Conservation (phyloP, 768 basidiomycete genomes). For the Leccinellum luteum region DNA sequence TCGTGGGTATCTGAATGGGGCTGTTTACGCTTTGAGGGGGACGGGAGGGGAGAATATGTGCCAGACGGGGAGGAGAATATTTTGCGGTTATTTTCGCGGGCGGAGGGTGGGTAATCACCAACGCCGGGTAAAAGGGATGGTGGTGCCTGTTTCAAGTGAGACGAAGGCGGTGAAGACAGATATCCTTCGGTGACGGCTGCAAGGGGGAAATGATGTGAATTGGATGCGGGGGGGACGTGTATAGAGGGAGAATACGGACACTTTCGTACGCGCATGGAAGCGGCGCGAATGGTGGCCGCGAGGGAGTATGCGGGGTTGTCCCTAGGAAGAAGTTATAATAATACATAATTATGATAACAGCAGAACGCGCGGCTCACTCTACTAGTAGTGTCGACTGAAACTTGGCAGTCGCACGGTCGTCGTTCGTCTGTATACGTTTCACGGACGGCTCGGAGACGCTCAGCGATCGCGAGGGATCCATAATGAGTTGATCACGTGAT, state of each 20-base stretch:
- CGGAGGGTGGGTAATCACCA: conserved; percentile 46
- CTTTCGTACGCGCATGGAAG: conserved; percentile 59
- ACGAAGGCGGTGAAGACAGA: conserved; percentile 40
- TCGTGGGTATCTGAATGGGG: conserved; percentile 19
- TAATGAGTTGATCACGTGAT: not conserved
- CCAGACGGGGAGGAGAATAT: conserved; percentile 41
- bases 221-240: conserved; percentile 16
- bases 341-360: not conserved
- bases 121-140: conserved; percentile 18
- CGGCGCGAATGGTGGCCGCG: conserved; percentile 50
- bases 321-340: not conserved
- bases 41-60: conserved; percentile 30
- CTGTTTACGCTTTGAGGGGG: conserved; percentile 38
- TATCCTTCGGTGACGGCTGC: conserved; percentile 65
- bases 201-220: conserved; percentile 31
- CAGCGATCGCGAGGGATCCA: conserved; percentile 10
- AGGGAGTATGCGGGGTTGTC: conserved; percentile 22
- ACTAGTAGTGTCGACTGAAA: conserved; percentile 25
- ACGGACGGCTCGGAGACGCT: conserved; percentile 11
- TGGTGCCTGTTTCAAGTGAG: conserved; percentile 30
- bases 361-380: conserved; percentile 11
- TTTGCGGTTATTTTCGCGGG: conserved; percentile 54
- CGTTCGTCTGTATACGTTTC: conserved; percentile 38
- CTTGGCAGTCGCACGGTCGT: conserved; percentile 25
- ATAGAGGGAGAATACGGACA: conserved; percentile 41